Evolutionary conservation across 2,329 filamentous ascomycete species (phyloP), one percentile per base, ranked within the genome.

Genomic region (Hypoxylon sp.): DNA sequence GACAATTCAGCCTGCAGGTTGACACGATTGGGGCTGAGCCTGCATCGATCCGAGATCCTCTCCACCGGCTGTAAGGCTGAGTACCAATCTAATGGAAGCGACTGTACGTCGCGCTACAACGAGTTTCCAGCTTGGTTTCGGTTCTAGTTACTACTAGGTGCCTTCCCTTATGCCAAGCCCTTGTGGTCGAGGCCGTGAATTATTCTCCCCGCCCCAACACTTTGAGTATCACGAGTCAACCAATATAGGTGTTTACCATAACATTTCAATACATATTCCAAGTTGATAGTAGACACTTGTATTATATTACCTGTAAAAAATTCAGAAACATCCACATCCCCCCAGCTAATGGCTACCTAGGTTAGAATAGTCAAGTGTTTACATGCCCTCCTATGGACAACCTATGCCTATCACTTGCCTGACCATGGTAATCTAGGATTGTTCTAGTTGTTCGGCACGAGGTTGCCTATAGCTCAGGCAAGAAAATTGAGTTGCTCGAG

Each of bases 401-500:
- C n/a, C n/a, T n/a, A n/a, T n/a, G n/a, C n/a, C n/a, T n/a, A 11
- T 11, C 33, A 35, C 1, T 11, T 11, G 8, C 6, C 2, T 25
- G 25, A 25, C 17, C n/a, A 4, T 42, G 7, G n/a, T 17, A 8
- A 7, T 42, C 1, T 14, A 2, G 6, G 14, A n/a, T 42, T 22
- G 7, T 1, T 22, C 17, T 1, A 44, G 8, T 10, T 44, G 13
- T 55, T 14, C 35, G 8, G 25, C 2, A 14, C 4, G 31, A 25
- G 4, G 22, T 49, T 31, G 13, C 48, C 35, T 56, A 55, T n/a
- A 64, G 48, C 27, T 55, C 53, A n/a, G 64, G 30, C 37, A 70
- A 64, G 25, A 69, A 71, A 1, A 60, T 33, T 22, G 58, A 61
- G 35, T 37, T 50, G 5, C 27, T 42, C 20, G 58, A 33, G n/a